These are phyloP conservation scores for Hortaea werneckii DNA, from an alignment of 2,329 filamentous ascomycete genomes.

Conservation along the genomic window DNA sequence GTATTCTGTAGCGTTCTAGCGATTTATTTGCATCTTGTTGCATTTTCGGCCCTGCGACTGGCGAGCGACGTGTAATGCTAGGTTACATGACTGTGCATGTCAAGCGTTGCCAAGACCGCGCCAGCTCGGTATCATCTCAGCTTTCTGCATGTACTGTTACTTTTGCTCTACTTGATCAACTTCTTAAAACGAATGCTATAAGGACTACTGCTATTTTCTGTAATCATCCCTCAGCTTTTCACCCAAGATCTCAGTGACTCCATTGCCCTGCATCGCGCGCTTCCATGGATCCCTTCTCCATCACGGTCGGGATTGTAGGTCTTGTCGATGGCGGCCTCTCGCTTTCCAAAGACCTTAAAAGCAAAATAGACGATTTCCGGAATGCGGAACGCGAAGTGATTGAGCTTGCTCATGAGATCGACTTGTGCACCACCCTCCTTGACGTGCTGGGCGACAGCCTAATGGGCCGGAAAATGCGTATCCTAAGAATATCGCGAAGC, in stretches of 20 bases:
- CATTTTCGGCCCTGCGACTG: too few species aligned
- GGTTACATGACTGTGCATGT: background rate
- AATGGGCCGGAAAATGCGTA: conserved; percentile 1
- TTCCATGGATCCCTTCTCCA: conserved; percentile 6
- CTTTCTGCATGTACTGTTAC: background rate
- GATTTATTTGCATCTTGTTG: too few species aligned
- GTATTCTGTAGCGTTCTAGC: too few species aligned
- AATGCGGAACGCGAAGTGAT: conserved; percentile 2
- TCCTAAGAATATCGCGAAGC: conserved; percentile 2
- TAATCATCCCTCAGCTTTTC: too few species aligned
- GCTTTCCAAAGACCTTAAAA: conserved; percentile 1
- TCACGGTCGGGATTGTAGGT: conserved; percentile 4
- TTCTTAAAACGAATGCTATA: too few species aligned
- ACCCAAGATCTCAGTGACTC: too few species aligned
- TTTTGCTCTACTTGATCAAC: too few species aligned
- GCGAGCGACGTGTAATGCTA: too few species aligned
- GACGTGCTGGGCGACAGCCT: conserved; percentile 2
- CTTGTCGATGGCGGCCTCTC: conserved; percentile 4
- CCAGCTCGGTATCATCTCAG: background rate
- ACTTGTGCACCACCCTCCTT: conserved; percentile 4
- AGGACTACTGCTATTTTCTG: too few species aligned
- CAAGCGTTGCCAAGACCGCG: background rate
- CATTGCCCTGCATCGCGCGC: too few species aligned
- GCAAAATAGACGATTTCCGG: conserved; percentile 1
- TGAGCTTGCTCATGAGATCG: conserved; percentile 7